Conservation (phyloP, 306 rosid species). For the Lupinus albus region DNA sequence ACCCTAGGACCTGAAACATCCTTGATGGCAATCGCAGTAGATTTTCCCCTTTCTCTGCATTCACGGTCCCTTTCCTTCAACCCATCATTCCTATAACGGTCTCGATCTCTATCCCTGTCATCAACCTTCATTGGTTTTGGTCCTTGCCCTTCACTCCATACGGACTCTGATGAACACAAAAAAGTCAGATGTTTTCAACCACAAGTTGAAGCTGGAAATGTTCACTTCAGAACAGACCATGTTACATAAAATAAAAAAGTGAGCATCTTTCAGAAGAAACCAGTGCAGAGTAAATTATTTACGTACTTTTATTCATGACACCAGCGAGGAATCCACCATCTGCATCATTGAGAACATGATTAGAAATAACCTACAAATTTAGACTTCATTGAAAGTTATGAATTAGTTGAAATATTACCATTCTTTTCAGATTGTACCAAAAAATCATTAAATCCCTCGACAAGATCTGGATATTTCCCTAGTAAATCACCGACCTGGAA, state of each 20-base stretch:
- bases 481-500: conserved; percentile 83
- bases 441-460: conserved; percentile 92
- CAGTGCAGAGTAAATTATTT: conserved; percentile 39
- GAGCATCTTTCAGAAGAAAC: conserved; percentile 32
- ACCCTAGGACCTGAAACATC: conserved; percentile 70
- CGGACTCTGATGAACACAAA: conserved; percentile 55
- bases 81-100: conserved; percentile 70
- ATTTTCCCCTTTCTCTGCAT: conserved; percentile 73
- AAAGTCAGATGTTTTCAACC: conserved; percentile 26
- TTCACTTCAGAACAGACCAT: conserved; percentile 19
- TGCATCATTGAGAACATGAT: conserved; percentile 56
- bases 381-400: conserved; percentile 38
- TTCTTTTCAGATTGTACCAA: conserved; percentile 86
- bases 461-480: conserved; percentile 80
- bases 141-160: conserved; percentile 64
- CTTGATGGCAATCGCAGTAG: conserved; percentile 54
- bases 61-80: conserved; percentile 81
- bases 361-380: conserved; percentile 46
- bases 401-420: conserved; percentile 60
- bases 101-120: conserved; percentile 67
- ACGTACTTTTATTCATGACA: conserved; percentile 95
- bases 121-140: conserved; percentile 71
- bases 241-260: conserved; percentile 29
- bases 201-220: conserved; percentile 32
- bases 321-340: conserved; percentile 99